Evolutionary conservation across 2,329 filamentous ascomycete species (phyloP).

Genomic region (Myriosclerotinia duriaeana): DNA sequence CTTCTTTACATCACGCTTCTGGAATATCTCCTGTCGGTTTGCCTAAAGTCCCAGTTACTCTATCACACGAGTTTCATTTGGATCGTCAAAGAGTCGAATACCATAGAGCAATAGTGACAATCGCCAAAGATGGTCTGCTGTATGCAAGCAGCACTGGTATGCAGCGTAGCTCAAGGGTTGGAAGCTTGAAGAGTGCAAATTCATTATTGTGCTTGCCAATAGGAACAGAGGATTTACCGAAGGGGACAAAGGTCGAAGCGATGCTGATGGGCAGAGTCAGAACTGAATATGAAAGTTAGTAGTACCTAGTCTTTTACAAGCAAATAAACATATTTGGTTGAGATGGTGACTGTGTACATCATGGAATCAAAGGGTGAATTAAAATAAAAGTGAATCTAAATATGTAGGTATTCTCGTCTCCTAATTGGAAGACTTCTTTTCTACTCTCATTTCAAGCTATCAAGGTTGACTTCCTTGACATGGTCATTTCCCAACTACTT

Average conservation of each 20-base stretch:
- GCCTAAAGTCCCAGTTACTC: conserved; percentile 66
- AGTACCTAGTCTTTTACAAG: not conserved
- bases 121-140: conserved; percentile 64
- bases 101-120: conserved; percentile 75
- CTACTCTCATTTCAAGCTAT: not conserved
- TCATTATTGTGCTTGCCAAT: conserved; percentile 74
- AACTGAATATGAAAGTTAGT: conserved; percentile 31
- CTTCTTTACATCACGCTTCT: conserved; percentile 73
- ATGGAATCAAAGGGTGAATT: not conserved
- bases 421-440: not conserved
- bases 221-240: conserved; percentile 61
- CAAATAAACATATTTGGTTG: not conserved
- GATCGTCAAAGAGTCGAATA: conserved; percentile 83
- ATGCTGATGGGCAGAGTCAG: conserved; percentile 65
- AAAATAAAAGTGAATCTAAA: not conserved
- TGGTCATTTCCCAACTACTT: not conserved
- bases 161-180: conserved; percentile 86
- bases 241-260: conserved; percentile 72
- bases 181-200: conserved; percentile 86
- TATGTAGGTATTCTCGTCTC: not conserved
- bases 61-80: conserved; percentile 71
- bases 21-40: conserved; percentile 69
- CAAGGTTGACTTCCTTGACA: not conserved
- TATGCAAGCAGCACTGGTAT: conserved; percentile 80
- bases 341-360: not conserved